Base-by-base conservation (phyloP, 2,329 filamentous ascomycete species). In the Colletotrichum eremochloae region DNA sequence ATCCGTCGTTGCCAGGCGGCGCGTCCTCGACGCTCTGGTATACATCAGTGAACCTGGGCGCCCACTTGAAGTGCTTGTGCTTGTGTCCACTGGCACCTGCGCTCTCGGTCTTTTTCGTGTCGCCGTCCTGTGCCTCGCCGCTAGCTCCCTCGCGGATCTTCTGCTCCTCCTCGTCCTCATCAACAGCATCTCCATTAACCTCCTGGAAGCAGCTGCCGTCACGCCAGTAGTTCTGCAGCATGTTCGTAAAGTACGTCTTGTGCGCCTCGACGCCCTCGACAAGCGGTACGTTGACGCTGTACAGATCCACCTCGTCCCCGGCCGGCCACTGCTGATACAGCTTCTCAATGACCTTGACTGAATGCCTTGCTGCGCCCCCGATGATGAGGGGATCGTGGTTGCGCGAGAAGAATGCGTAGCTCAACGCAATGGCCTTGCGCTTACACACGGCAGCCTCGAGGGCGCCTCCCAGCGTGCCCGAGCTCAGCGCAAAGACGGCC, bases 51-150 rank as follows among this genome's bases (percentile, higher is more conserved):
- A 98, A 96, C 74, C 90, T 90, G 2, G 96, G 96, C 60, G 93
- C 91, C 96, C 96, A 98, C 83, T 96, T 97, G 86, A 98, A 98
- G 82, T 97, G 93, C 80, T 93, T 94, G 81, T 97, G 94, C 68
- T 86, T 88, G 80, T 94, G 91, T 7, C 68, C 74, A 5, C 79
- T 79, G 57, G 79, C 76, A 69, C 74, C 74, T 55, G 80, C 82
- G 48, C 77, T 83, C 57, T 82, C 83, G 62, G 5, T 29, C 67
- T 65, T 65, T 29, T 57, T 48, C 29, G 50, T 50, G 9, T 67
- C 63, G 15, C 56, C 56, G 72, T 82, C 80, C 78, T 61, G 20
- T 63, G 79, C 77, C 75, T 84, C 83, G 4, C 84, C 84, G 31
- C 86, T 86, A 68, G 91, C 89, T 29, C 88, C 89, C 79, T 93